These are phyloP conservation scores for Venturia nashicola DNA, from an alignment of 2,329 filamentous ascomycete genomes.

Conservation along the genomic window DNA sequence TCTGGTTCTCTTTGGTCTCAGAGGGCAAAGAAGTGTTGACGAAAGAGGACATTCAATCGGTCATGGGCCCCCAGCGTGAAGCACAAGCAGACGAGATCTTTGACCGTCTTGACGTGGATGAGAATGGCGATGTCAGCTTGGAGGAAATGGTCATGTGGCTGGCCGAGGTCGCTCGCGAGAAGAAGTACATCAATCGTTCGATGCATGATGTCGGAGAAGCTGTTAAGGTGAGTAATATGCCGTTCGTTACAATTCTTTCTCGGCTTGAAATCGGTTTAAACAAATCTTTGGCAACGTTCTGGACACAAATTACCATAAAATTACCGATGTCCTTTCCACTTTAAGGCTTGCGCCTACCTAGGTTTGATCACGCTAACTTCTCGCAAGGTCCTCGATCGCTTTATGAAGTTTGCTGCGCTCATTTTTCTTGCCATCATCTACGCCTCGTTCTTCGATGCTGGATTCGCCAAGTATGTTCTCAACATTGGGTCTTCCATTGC, in stretches of 20 bases:
- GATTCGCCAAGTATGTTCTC: constrained; percentile 13
- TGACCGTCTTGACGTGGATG: constrained; percentile 19
- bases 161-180: constrained; percentile 17
- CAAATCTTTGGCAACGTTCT: not conserved
- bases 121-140: constrained; percentile 22
- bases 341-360: not conserved
- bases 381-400: constrained; percentile 18
- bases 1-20: constrained; percentile 22
- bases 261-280: not conserved
- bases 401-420: constrained; percentile 19
- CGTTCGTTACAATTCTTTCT: not conserved
- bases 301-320: constrained; percentile 13
- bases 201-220: constrained; percentile 23
- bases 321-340: not conserved
- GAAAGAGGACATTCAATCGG: constrained; percentile 5
- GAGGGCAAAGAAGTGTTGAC: constrained; percentile 19
- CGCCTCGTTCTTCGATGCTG: constrained; percentile 19
- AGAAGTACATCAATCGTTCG: constrained; percentile 19
- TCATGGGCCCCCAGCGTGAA: constrained; percentile 16
- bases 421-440: constrained; percentile 21
- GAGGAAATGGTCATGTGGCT: constrained; percentile 22
- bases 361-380: constrained; percentile 13
- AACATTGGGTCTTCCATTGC: constrained; percentile 10
- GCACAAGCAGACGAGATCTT: constrained; percentile 21
- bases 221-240: constrained; percentile 14